These are phyloP conservation scores for Penicillium longicatenatum DNA, from an alignment of 495 filamentous ascomycete genomes.

Conservation along the genomic window DNA sequence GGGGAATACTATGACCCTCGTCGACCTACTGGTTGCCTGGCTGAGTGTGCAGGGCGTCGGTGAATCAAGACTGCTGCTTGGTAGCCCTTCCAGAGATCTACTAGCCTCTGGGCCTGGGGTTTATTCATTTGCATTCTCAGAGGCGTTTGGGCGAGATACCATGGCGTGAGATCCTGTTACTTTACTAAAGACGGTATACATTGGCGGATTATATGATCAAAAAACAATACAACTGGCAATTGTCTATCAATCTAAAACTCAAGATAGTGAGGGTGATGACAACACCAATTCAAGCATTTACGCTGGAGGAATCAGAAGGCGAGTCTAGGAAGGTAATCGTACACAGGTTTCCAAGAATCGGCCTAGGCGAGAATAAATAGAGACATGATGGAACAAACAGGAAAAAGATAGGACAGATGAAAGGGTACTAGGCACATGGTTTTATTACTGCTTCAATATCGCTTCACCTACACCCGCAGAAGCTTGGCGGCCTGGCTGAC, in stretches of 20 bases:
- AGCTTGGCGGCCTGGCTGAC: slow-evolving; percentile 81
- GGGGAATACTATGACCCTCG: slow-evolving; percentile 55
- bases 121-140: not conserved
- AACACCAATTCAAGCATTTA: not conserved
- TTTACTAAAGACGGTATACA: not conserved
- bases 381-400: slow-evolving; percentile 29
- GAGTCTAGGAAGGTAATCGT: slow-evolving; percentile 36
- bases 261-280: not conserved
- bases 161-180: not conserved
- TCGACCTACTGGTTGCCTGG: slow-evolving; percentile 52
- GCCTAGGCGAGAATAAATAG: slow-evolving; percentile 29
- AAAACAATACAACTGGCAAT: slow-evolving; percentile 3
- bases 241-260: slow-evolving; percentile 12
- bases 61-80: slow-evolving; percentile 2
- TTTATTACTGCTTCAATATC: slow-evolving; percentile 31
- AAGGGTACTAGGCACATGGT: slow-evolving; percentile 39
- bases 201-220: not conserved
- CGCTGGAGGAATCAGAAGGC: slow-evolving; percentile 11
- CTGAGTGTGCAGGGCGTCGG: slow-evolving; percentile 35
- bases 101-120: too few relatives aligned
- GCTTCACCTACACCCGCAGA: slow-evolving; percentile 64
- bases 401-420: slow-evolving; percentile 26
- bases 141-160: slow-evolving; percentile 5
- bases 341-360: slow-evolving; percentile 40
- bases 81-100: not conserved